Conservation (phyloP, 2,329 filamentous ascomycete genomes). For the Verticillium nubilum region DNA sequence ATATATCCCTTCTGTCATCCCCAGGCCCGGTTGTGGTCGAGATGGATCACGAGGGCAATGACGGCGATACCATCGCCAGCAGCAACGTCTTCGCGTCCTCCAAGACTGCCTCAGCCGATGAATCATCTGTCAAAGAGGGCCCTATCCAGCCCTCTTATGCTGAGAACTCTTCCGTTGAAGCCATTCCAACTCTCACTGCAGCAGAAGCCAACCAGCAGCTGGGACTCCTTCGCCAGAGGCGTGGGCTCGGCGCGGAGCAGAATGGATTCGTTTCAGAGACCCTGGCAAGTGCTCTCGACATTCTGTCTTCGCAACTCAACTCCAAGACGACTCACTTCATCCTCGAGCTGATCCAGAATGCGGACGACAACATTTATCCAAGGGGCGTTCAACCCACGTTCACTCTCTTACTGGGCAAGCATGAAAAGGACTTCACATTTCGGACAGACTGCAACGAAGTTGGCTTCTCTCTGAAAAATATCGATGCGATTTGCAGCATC, state of each 20-base stretch:
- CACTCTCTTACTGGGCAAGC: conserved; percentile 13
- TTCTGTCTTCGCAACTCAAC: conserved; percentile 16
- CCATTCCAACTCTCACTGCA: no score
- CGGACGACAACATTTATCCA: conserved; percentile 28
- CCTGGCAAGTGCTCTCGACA: background rate
- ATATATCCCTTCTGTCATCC: no score
- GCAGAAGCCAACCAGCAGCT: background rate
- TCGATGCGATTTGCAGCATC: conserved; percentile 25
- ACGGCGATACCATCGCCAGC: background rate
- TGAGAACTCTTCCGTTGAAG: no score
- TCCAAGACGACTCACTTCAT: conserved; percentile 25
- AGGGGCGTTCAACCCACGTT: conserved; percentile 11
- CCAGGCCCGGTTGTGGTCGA: background rate
- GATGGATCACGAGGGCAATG: background rate
- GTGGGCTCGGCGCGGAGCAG: background rate
- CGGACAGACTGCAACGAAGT: conserved; percentile 24
- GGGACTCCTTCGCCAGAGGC: background rate
- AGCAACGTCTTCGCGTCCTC: no score
- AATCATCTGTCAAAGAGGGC: no score
- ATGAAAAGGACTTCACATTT: background rate
- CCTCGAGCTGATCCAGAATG: conserved; percentile 32
- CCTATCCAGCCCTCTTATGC: no score
- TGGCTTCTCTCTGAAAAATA: conserved; percentile 23
- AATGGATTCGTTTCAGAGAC: background rate
- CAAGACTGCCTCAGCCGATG: no score